Percentiles rank a stretch among this genome's conserved stretches.
Conservation (phyloP, 140 eudicot species). For the Senecio squalidus region DNA sequence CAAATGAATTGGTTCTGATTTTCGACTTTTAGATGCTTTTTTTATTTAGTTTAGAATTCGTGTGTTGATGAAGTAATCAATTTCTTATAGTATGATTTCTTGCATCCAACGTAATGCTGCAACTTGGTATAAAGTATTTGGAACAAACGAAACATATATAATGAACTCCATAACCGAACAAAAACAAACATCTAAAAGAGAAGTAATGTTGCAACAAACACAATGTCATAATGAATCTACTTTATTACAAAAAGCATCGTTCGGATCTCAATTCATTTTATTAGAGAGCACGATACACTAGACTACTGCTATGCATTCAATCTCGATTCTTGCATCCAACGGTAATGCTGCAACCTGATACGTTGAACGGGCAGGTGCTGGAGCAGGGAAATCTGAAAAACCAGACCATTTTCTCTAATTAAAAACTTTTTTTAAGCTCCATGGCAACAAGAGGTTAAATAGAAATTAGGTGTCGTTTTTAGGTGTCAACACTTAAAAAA, state of each 20-base stretch:
- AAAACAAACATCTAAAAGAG: too few species aligned
- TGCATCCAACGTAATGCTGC: too few species aligned
- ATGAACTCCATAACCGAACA: too few species aligned
- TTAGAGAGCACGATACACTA: slow-evolving; percentile 20
- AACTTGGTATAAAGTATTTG: too few species aligned
- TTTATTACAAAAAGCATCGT: slow-evolving; percentile 7
- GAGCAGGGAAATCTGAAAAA: slow-evolving; percentile 71
- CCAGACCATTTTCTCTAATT: neutral
- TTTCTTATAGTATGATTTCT: too few species aligned
- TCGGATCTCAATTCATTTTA: neutral
- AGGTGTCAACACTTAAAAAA: too few species aligned
- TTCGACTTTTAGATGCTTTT: too few species aligned
- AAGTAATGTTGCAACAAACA: slow-evolving; percentile 6
- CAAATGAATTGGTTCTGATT: too few species aligned
- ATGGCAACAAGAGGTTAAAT: neutral
- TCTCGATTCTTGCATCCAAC: slow-evolving; percentile 75
- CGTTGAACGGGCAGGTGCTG: slow-evolving; percentile 95
- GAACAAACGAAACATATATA: too few species aligned
- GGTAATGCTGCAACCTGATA: slow-evolving; percentile 98
- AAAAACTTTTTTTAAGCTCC: neutral
- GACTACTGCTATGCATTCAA: slow-evolving; percentile 81
- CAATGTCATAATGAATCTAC: neutral
- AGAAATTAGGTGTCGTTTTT: neutral
- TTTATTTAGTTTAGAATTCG: too few species aligned
- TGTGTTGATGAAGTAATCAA: too few species aligned